A percentile compares a stretch with the other conserved stretches of the same genome.
Conservation (phyloP, 2,329 filamentous ascomycete species). For the Fusarium algeriense region DNA sequence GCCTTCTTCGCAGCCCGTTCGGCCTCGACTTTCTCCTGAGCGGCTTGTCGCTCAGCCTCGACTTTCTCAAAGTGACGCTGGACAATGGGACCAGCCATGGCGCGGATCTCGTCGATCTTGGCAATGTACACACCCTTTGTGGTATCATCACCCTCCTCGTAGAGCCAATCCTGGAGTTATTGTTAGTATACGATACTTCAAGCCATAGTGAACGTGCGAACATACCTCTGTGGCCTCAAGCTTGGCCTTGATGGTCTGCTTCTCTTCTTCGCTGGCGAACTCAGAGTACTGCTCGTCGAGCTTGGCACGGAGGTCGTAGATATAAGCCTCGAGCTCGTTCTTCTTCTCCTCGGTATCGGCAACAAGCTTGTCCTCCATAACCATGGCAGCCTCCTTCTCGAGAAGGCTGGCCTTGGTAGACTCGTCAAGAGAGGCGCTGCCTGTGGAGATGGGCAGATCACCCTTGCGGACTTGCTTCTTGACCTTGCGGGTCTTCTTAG, state of each 20-base stretch:
- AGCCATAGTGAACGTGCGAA: conserved; percentile 13
- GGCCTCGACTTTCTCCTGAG: conserved; percentile 81
- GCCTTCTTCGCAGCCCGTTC: conserved; percentile 81
- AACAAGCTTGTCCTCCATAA: conserved; percentile 98
- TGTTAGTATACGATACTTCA: conserved; percentile 16
- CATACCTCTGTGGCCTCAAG: conserved; percentile 88
- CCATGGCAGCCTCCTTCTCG: conserved; percentile 91
- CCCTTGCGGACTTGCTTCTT: conserved; percentile 99
- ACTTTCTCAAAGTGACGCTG: conserved; percentile 97
- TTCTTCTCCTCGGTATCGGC: conserved; percentile 99
- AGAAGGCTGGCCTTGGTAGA: conserved; percentile 72
- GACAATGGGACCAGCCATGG: conserved; percentile 89
- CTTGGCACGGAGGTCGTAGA: conserved; percentile 97
- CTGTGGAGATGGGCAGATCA: conserved; percentile 87
- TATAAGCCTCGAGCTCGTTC: conserved; percentile 98
- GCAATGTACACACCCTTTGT: conserved; percentile 93
- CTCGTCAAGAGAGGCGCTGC: conserved; percentile 83
- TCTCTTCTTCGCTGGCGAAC: conserved; percentile 92
- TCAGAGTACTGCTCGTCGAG: conserved; percentile 91
- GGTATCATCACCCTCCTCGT: conserved; percentile 95
- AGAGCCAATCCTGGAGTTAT: conserved; percentile 88
- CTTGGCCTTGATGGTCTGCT: conserved; percentile 85
- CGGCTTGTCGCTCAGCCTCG: conserved; percentile 84
- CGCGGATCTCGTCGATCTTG: conserved; percentile 96
- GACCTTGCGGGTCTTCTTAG: conserved; percentile 94